Conservation (phyloP, 129 eudicot genomes). For the Artemisia argyi region DNA sequence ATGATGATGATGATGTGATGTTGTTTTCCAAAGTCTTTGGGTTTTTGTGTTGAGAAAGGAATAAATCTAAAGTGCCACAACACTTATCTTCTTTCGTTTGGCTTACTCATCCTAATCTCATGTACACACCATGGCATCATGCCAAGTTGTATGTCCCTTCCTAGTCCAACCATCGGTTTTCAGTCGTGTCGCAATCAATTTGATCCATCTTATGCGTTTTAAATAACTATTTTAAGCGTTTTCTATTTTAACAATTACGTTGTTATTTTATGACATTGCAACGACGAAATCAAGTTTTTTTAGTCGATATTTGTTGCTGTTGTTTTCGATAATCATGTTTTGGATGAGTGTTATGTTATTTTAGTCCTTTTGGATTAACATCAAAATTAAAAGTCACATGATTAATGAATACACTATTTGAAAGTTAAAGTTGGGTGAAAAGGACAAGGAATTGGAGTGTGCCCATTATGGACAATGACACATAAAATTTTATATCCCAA, state of each 20-base stretch:
- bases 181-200: neutral
- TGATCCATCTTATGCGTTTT: neutral
- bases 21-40: constrained; percentile 30
- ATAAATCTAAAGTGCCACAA: constrained; percentile 9
- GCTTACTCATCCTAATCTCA: neutral
- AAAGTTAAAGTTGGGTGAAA: constrained; percentile 13
- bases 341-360: neutral
- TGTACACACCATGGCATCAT: constrained; percentile 14
- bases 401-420: constrained; percentile 5
- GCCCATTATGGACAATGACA: constrained; percentile 10
- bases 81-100: constrained; percentile 17
- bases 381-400: neutral
- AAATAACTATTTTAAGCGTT: neutral
- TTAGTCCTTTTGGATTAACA: neutral
- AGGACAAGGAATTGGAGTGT: neutral
- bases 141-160: constrained; percentile 1
- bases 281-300: neutral
- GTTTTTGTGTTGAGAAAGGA: constrained; percentile 21
- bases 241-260: neutral
- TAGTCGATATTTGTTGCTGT: neutral
- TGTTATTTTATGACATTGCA: neutral
- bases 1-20: constrained; percentile 34
- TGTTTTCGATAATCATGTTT: neutral
- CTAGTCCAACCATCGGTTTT: constrained; percentile 13
- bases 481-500: neutral